These are phyloP conservation scores for Bimuria novae-zelandiae DNA, from an alignment of 2,329 filamentous ascomycete species.

Conservation along the genomic window DNA sequence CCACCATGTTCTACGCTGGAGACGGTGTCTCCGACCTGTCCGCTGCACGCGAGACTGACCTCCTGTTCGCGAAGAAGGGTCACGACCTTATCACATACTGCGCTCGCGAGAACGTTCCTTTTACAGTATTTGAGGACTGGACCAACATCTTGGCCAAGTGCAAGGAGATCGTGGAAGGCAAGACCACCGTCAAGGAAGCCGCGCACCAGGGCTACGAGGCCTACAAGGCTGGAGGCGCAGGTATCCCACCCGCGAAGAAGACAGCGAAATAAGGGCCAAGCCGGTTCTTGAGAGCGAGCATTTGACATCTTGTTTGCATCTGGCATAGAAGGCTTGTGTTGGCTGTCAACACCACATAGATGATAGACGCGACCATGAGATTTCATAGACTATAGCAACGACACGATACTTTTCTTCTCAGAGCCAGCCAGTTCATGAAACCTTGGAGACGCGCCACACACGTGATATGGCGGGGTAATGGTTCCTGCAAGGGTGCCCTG, in stretches of 20 bases:
- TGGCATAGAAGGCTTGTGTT: not conserved
- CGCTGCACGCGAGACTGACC: conserved; percentile 87
- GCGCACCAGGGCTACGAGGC: conserved; percentile 59
- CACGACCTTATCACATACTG: conserved; percentile 89
- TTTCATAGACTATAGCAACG: not conserved
- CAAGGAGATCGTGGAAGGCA: conserved; percentile 74
- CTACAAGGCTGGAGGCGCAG: conserved; percentile 53
- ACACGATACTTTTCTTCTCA: not conserved
- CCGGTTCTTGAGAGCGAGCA: conserved; percentile 11
- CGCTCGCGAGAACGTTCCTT: conserved; percentile 80
- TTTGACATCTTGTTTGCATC: not conserved
- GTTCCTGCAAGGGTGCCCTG: conserved; percentile 20
- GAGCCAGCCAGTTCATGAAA: too few relatives aligned
- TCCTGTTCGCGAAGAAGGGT: conserved; percentile 91
- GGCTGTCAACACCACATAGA: conserved; percentile 3
- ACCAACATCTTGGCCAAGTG: conserved; percentile 75
- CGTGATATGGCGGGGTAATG: conserved; percentile 13
- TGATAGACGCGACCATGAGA: conserved; percentile 10
- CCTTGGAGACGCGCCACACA: not conserved
- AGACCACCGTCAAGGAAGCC: conserved; percentile 71
- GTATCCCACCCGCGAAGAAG: conserved; percentile 21
- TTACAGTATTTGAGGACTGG: conserved; percentile 87
- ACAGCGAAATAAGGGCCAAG: conserved; percentile 22
- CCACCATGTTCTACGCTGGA: conserved; percentile 90
- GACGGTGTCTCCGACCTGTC: conserved; percentile 93